These are phyloP conservation scores for Senna siamea DNA, from an alignment of 306 rosid genomes.

Conservation along the genomic window DNA sequence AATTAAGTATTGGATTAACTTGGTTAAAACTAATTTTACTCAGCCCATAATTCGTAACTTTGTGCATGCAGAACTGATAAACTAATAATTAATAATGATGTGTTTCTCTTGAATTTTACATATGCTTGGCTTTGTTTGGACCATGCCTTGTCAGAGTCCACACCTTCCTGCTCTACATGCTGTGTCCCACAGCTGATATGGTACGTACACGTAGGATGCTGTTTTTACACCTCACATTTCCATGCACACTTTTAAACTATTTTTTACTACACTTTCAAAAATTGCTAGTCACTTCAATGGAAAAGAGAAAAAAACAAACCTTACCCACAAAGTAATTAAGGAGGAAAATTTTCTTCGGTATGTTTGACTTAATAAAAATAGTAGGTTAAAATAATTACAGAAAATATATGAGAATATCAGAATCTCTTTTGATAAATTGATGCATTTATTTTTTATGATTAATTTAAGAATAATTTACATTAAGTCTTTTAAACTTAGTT, in stretches of 20 bases:
- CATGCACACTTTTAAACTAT: too few species aligned
- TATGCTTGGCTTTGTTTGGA: slow-evolving; percentile 32
- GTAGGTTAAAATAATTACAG: too few species aligned
- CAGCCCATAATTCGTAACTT: not conserved
- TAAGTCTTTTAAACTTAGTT: too few species aligned
- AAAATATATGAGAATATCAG: not conserved
- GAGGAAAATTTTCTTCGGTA: too few species aligned
- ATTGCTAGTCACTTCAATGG: not conserved
- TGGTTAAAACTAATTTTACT: too few species aligned
- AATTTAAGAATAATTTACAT: too few species aligned
- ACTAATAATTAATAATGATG: slow-evolving; percentile 18
- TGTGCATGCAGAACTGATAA: slow-evolving; percentile 36
- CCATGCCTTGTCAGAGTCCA: slow-evolving; percentile 40
- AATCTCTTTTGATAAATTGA: not conserved
- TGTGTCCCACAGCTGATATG: slow-evolving; percentile 8
- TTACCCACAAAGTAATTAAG: too few species aligned
- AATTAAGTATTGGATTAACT: too few species aligned
- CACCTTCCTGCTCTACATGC: slow-evolving; percentile 20
- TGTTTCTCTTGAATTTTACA: slow-evolving; percentile 40
- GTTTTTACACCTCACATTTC: slow-evolving; percentile 27
- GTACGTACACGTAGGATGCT: slow-evolving; percentile 28
- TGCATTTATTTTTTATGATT: too few species aligned
- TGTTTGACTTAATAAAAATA: too few species aligned
- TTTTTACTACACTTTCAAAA: not conserved
- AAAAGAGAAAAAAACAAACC: not conserved